A percentile compares a stretch with the other conserved stretches of the same genome.
Conservation (phyloP, 148 eudicot genomes). For the Cornus suecica region DNA sequence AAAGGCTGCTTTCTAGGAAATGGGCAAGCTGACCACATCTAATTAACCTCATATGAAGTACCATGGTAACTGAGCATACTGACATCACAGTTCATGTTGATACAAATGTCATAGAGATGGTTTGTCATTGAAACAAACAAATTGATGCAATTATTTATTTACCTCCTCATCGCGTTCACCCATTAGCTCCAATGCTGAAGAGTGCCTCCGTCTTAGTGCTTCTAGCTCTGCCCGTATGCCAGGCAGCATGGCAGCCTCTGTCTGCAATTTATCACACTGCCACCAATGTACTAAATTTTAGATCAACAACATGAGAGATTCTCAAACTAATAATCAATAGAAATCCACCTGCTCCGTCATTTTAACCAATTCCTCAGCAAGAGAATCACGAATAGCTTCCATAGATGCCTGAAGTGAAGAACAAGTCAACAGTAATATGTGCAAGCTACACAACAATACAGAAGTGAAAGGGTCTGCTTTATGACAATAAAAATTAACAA, state of each 20-base stretch:
- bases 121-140: neutral
- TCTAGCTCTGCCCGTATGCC: slow-evolving; percentile 88
- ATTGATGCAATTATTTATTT: slow-evolving; percentile 4
- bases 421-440: slow-evolving; percentile 5
- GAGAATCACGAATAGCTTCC: slow-evolving; percentile 95
- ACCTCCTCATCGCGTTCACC: slow-evolving; percentile 99
- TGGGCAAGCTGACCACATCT: neutral
- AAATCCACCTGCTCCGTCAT: slow-evolving; percentile 82
- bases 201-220: slow-evolving; percentile 80
- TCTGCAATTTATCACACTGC: slow-evolving; percentile 86
- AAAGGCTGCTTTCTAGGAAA: neutral
- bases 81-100: neutral
- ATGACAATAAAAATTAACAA: neutral
- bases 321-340: neutral
- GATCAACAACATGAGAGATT: slow-evolving; percentile 4
- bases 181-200: slow-evolving; percentile 97
- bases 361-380: slow-evolving; percentile 94
- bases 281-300: slow-evolving; percentile 14
- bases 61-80: neutral
- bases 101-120: neutral
- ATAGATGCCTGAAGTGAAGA: slow-evolving; percentile 61
- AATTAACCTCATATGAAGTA: neutral
- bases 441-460: neutral
- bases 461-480: neutral
- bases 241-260: slow-evolving; percentile 75